These are phyloP conservation scores for Coleophoma cylindrospora DNA, from an alignment of 2,329 filamentous ascomycete species.

Conservation along the genomic window DNA sequence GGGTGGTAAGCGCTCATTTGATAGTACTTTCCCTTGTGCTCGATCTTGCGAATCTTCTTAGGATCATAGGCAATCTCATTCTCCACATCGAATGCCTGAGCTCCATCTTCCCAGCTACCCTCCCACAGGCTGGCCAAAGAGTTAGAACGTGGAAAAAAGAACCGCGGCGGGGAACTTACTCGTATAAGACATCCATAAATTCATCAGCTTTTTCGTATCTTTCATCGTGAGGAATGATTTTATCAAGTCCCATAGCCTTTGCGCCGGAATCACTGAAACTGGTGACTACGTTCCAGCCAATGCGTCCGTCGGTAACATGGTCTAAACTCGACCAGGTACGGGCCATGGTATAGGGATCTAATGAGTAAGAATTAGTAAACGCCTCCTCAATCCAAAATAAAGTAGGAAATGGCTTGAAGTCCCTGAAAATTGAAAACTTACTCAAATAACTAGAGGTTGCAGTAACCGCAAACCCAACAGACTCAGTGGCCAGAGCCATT, in stretches of 20 bases:
- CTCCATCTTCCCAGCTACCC: constrained; percentile 63
- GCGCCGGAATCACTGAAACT: constrained; percentile 56
- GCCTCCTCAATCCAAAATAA: not conserved
- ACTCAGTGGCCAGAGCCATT: constrained; percentile 61
- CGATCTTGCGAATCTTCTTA: constrained; percentile 53
- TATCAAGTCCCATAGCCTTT: constrained; percentile 54
- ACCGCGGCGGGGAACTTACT: not conserved
- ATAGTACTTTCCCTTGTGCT: constrained; percentile 59
- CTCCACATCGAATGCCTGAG: constrained; percentile 51
- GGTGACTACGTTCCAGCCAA: constrained; percentile 63
- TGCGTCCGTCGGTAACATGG: constrained; percentile 55
- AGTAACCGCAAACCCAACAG: constrained; percentile 60
- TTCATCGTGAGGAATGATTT: constrained; percentile 55
- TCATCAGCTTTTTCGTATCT: constrained; percentile 58
- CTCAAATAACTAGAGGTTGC: constrained; percentile 53
- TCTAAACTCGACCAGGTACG: constrained; percentile 59
- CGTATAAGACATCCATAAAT: constrained; percentile 36
- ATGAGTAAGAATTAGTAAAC: constrained; percentile 30
- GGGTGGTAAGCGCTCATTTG: constrained; percentile 58
- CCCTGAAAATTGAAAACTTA: not conserved
- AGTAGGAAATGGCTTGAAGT: too few relatives aligned
- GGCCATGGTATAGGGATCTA: constrained; percentile 57
- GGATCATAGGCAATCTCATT: constrained; percentile 51
- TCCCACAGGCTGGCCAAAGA: constrained; percentile 53
- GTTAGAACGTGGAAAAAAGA: not conserved